Conservation (phyloP, 23 red algal genomes). For the Gracilariopsis chorda region DNA sequence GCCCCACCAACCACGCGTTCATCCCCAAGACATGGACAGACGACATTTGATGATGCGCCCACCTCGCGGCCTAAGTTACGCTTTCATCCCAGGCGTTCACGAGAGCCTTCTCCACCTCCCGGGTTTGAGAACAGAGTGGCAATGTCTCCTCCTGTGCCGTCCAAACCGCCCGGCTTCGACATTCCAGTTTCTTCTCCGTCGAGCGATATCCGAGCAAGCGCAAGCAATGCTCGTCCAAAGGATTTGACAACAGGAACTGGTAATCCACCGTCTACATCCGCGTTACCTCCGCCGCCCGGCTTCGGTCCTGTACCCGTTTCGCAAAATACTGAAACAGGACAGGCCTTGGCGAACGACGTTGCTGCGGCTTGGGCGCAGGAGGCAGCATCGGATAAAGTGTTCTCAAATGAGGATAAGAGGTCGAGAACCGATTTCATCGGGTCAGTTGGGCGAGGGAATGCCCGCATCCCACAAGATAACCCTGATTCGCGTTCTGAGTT, state of each 20-base stretch:
- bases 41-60: constrained; percentile 1
- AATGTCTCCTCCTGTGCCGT: neutral
- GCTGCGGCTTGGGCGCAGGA: constrained; percentile 52
- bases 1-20: neutral
- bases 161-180: constrained; percentile 54
- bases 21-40: constrained; percentile 8
- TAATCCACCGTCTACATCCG: neutral
- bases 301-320: constrained; percentile 13
- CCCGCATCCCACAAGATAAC: neutral
- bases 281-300: neutral
- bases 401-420: constrained; percentile 10
- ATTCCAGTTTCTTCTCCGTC: neutral
- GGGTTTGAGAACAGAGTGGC: constrained; percentile 34
- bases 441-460: neutral
- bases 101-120: constrained; percentile 21
- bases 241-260: neutral
- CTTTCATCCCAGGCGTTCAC: neutral
- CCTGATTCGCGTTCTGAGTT: constrained; percentile 28
- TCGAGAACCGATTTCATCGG: neutral
- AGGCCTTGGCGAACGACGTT: neutral
- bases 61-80: neutral
- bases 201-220: neutral
- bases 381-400: constrained; percentile 45
- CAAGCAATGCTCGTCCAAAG: neutral
- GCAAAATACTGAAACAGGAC: neutral